phyloP scores from a whole-genome alignment of 2,329 filamentous ascomycete genomes.

The Pseudogymnoascus sp. region DNA sequence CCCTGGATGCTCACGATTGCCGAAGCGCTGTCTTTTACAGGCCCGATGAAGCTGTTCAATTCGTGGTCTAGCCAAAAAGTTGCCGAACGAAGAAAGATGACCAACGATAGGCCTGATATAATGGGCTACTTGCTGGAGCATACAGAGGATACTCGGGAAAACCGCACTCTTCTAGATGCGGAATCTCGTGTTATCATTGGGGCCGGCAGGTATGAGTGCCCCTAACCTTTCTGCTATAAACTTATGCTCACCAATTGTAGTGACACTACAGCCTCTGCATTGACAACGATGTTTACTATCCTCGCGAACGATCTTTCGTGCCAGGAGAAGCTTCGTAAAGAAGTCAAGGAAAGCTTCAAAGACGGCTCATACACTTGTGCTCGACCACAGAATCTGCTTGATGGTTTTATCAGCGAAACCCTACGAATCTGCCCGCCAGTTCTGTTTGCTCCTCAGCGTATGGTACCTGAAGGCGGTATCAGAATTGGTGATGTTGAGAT shows the following conservation, averaged over 20 bases:
- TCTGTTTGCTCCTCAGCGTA: conserved; percentile 23
- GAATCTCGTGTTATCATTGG: conserved; percentile 18
- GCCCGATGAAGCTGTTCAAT: conserved; percentile 15
- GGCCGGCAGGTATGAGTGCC: conserved; percentile 17
- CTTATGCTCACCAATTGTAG: not conserved
- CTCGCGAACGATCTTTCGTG: not conserved
- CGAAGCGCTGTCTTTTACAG: conserved; percentile 15
- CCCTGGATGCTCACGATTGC: conserved; percentile 17
- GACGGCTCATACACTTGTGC: conserved; percentile 13
- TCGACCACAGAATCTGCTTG: conserved; percentile 14
- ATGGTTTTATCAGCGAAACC: conserved; percentile 19
- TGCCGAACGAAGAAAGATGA: conserved; percentile 13
- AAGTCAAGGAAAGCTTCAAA: conserved; percentile 2
- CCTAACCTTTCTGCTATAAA: not conserved
- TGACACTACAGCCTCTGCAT: conserved; percentile 10
- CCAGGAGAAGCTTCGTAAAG: conserved; percentile 6
- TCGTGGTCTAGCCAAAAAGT: conserved; percentile 16
- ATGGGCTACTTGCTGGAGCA: conserved; percentile 15
- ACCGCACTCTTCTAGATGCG: conserved; percentile 9
- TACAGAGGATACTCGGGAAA: not conserved
- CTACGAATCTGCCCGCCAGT: conserved; percentile 17
- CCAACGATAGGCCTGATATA: conserved; percentile 11
- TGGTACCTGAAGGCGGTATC: conserved; percentile 31
- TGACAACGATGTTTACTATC: conserved; percentile 2
- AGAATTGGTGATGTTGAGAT: conserved; percentile 13